phyloP scores from a whole-genome alignment of 2,329 filamentous ascomycete species.

The Penicillium sp. region DNA sequence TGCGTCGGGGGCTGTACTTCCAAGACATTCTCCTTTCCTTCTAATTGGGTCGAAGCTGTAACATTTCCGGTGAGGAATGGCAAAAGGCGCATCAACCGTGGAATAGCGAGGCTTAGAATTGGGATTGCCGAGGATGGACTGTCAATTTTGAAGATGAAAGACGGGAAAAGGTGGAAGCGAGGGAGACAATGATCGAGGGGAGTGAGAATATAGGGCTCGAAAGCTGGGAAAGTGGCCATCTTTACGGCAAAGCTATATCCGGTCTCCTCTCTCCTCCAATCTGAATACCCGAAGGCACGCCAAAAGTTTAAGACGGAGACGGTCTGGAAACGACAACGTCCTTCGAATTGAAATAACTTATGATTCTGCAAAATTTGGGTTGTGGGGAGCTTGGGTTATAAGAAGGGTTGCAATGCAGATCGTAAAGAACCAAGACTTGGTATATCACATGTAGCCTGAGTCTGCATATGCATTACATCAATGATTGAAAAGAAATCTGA shows the following conservation, averaged over 20 bases:
- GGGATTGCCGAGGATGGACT: background rate
- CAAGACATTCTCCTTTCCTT: background rate
- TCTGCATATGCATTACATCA: background rate
- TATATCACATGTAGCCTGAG: background rate
- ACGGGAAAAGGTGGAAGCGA: background rate
- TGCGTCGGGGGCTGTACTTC: background rate
- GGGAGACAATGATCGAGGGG: background rate
- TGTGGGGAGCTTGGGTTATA: too few relatives aligned
- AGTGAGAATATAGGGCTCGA: background rate
- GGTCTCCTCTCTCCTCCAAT: background rate
- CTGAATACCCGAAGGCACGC: background rate
- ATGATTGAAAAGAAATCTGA: background rate
- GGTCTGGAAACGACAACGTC: background rate
- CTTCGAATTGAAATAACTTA: background rate
- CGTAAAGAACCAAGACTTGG: background rate
- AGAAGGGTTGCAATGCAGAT: too few relatives aligned
- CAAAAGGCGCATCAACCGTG: background rate
- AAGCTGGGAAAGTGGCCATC: background rate
- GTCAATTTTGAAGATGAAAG: background rate
- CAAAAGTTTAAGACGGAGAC: background rate
- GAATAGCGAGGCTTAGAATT: background rate
- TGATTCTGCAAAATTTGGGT: too few relatives aligned
- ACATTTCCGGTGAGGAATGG: background rate
- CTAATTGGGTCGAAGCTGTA: background rate
- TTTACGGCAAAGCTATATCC: background rate